A percentile compares a stretch with the other conserved stretches of the same genome.
Evolutionary conservation across 1,284 basidiomycete species (phyloP).

Genomic region (Golubevia sp.): DNA sequence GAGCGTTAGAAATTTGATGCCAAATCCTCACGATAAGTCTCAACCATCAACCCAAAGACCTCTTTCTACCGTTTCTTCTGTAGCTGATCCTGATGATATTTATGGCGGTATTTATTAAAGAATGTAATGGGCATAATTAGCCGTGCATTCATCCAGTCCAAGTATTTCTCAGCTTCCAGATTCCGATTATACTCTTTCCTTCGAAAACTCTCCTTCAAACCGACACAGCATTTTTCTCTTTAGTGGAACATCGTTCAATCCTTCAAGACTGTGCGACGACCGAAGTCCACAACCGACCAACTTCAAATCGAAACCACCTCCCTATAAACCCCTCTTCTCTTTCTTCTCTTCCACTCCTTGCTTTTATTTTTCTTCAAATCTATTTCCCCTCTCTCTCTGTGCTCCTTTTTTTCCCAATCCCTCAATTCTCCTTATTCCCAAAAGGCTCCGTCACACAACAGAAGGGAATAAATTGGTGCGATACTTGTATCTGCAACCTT

Average conservation of each 20-base stretch:
- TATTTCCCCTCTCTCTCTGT: not conserved
- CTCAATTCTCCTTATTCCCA: not conserved
- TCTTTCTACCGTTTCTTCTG: conserved; percentile 26
- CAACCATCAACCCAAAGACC: conserved; percentile 22
- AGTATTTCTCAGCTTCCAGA: no score
- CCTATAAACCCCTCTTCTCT: not conserved
- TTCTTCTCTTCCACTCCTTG: not conserved
- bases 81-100: conserved; percentile 33
- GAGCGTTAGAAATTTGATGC: conserved; percentile 10
- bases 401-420: not conserved
- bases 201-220: conserved; percentile 2
- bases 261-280: no score
- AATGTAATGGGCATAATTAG: not conserved
- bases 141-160: not conserved
- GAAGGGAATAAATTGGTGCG: no score
- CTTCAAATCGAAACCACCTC: not conserved
- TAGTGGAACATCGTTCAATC: no score
- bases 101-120: conserved; percentile 44
- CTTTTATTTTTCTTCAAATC: not conserved
- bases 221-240: not conserved
- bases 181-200: no score
- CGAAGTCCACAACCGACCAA: not conserved
- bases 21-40: not conserved
- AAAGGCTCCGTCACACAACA: no score
- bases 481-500: no score